These are phyloP conservation scores for Ustilago nuda DNA, from an alignment of 1,284 basidiomycete species.

Conservation along the genomic window DNA sequence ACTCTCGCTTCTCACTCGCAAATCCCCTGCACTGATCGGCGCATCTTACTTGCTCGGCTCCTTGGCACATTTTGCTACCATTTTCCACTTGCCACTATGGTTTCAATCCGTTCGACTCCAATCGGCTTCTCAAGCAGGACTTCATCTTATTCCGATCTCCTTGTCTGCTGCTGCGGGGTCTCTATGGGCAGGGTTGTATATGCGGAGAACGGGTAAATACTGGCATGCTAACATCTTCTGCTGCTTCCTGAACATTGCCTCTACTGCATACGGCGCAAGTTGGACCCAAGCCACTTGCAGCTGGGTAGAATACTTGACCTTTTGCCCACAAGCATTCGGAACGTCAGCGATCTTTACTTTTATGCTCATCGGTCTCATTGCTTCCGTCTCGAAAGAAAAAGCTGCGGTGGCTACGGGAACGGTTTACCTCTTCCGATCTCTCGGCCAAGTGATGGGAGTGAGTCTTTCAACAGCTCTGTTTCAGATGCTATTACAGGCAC, in stretches of 20 bases:
- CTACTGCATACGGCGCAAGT: slow-evolving; percentile 20
- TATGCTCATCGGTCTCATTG: slow-evolving; percentile 75
- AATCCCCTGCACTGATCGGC: slow-evolving; percentile 32
- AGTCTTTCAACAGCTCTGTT: slow-evolving; percentile 82
- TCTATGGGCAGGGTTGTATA: slow-evolving; percentile 82
- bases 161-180: slow-evolving; percentile 79
- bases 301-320: slow-evolving; percentile 76
- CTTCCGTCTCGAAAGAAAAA: slow-evolving; percentile 39
- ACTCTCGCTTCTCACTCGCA: slow-evolving; percentile 25
- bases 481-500: slow-evolving; percentile 76
- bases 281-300: slow-evolving; percentile 74
- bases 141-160: slow-evolving; percentile 83
- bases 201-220: slow-evolving; percentile 83
- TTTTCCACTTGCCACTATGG: slow-evolving; percentile 83
- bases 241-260: slow-evolving; percentile 39
- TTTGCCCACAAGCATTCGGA: slow-evolving; percentile 72
- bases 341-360: slow-evolving; percentile 82
- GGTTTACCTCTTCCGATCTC: slow-evolving; percentile 78
- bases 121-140: slow-evolving; percentile 77
- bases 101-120: slow-evolving; percentile 84
- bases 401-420: slow-evolving; percentile 86
- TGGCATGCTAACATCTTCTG: slow-evolving; percentile 79
- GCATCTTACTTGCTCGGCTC: slow-evolving; percentile 43
- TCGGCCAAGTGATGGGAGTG: slow-evolving; percentile 85
- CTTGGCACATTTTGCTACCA: slow-evolving; percentile 35